Percentiles rank a stretch among this genome's conserved stretches.
Evolutionary conservation across 257 asterid genomes (phyloP).

Genomic region (Salvia hispanica): DNA sequence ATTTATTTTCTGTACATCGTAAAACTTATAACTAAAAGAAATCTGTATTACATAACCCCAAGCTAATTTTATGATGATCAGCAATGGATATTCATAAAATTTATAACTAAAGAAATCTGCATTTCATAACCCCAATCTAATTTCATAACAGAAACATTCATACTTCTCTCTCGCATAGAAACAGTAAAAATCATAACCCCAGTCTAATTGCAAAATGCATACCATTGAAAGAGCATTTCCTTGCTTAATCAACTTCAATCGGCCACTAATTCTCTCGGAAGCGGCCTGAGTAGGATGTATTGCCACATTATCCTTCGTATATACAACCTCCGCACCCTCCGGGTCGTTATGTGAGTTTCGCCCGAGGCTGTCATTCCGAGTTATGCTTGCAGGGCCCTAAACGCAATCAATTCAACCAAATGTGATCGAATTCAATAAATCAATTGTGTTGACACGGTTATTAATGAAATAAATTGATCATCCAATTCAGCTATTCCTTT

Average conservation of each 20-base stretch:
- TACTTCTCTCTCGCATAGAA: too few species aligned
- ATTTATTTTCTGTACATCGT: conserved; percentile 6
- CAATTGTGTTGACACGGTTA: conserved; percentile 3
- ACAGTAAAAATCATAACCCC: too few species aligned
- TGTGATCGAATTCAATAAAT: background rate
- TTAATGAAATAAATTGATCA: background rate
- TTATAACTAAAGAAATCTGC: too few species aligned
- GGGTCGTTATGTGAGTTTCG: conserved; percentile 62
- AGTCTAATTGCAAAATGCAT: conserved; percentile 27
- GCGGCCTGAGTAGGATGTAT: conserved; percentile 94
- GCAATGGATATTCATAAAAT: conserved; percentile 14
- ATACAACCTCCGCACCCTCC: conserved; percentile 75
- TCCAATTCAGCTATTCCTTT: conserved; percentile 14
- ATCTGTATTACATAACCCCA: conserved; percentile 5
- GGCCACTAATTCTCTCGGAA: conserved; percentile 91
- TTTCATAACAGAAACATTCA: conserved; percentile 24
- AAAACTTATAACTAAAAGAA: conserved; percentile 1
- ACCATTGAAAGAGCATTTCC: conserved; percentile 82
- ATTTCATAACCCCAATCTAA: background rate
- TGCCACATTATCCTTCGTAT: conserved; percentile 88
- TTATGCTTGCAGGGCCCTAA: conserved; percentile 69
- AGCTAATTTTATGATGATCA: conserved; percentile 5
- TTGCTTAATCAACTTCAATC: conserved; percentile 91
- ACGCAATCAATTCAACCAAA: conserved; percentile 22
- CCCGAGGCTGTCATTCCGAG: conserved; percentile 47